phyloP scores from a whole-genome alignment of 257 asterid genomes.

The Jacaranda copaia region DNA sequence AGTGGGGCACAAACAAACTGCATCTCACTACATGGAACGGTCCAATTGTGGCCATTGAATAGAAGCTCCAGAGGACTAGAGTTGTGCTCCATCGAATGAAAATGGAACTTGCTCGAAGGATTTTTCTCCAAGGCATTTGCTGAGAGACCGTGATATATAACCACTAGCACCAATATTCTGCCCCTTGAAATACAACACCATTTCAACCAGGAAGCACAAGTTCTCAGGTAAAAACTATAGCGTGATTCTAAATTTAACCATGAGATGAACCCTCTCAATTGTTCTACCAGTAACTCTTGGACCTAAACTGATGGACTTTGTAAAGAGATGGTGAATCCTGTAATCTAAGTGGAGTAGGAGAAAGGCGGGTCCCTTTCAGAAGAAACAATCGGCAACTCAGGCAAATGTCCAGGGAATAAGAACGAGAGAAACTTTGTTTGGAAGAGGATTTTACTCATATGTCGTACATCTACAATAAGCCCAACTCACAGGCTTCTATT shows the following conservation, averaged over 20 bases:
- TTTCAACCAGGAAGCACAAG: background rate
- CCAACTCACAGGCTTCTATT: background rate
- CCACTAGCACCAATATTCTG: background rate
- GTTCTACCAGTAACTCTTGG: background rate
- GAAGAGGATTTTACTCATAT: too few species aligned
- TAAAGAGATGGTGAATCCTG: background rate
- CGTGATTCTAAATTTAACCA: background rate
- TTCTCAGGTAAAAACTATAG: background rate
- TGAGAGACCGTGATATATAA: background rate
- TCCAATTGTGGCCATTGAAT: background rate
- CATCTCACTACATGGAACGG: background rate
- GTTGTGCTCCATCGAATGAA: background rate
- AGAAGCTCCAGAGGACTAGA: slow-evolving; percentile 8
- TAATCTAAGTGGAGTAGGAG: background rate
- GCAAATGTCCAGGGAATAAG: background rate
- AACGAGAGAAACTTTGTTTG: too few species aligned
- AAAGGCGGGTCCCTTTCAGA: background rate
- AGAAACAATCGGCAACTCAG: background rate
- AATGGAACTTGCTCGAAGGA: background rate
- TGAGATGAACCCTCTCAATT: background rate
- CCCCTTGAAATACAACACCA: slow-evolving; percentile 8
- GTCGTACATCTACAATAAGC: background rate
- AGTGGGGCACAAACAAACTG: background rate
- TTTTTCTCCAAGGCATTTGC: slow-evolving; percentile 11
- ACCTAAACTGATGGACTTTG: background rate